Base-by-base conservation (phyloP, 2,329 filamentous ascomycete species). In the Hypoxylon sp. region DNA sequence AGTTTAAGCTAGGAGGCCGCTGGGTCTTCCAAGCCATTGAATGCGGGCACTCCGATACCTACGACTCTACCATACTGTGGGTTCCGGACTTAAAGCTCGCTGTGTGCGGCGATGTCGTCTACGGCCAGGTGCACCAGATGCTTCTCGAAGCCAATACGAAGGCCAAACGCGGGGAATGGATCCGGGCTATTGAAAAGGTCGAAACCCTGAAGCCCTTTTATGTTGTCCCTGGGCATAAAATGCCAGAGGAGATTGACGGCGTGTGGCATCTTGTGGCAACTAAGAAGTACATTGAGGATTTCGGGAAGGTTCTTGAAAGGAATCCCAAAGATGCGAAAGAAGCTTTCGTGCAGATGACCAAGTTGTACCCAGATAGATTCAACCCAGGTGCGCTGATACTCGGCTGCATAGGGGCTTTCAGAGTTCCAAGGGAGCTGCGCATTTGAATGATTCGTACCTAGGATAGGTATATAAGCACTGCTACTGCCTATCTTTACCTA, bases 221-320 rank as follows among this genome's bases (percentile, higher is more conserved):
- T 17, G 52, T 55, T 7, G 52, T 55, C 13, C 52, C 37, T 7
- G 35, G 52, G 1, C 37, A 55, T 13, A 56, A 46, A n/a, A 3
- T 44, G 6, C 13, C 21, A 1, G 53, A 42, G 1, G 24, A 56
- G 53, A 32, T 56, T 32, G 53, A 56, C 24, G 53, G 53, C 2
- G n/a, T 46, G 3, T 56, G 37, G 53, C 37, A 56, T 15, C 27
- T 56, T 3, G 24, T n/a, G n/a, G 13, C 37, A n/a, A 56, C 53
- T 17, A 56, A 56, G 24, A 46, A 46, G 53, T 56, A 32, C 15
- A 56, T 46, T 13, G 52, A 55, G n/a, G 53, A 56, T 27, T 56
- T 56, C 24, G 53, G 35, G 10, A 44, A 29, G 2, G 24, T 46
- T 13, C 27, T 56, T 0, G 37, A 44, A n/a, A 4, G 4, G 10